Evolutionary conservation across 306 rosid species (phyloP), one percentile per base, ranked within the genome.

Genomic region (Cucumis cinereus): DNA sequence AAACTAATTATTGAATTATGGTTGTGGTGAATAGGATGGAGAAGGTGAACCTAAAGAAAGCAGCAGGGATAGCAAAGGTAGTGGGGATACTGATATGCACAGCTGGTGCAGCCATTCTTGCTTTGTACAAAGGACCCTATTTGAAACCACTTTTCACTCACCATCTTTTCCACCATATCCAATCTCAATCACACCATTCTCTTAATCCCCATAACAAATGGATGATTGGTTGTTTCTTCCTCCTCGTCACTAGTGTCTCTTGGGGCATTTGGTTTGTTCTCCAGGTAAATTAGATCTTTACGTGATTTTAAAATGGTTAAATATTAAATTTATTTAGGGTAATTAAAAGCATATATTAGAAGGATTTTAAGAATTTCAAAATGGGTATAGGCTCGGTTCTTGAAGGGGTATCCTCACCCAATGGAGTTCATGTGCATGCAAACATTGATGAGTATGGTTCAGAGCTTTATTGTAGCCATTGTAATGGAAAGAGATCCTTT

Each of bases 371-470:
- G 4, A 3, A 30, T 2, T 30, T 30, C 1, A 45, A 45, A 45
- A 45, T 45, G 8, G 13, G 15, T 33, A 24, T 83, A 93, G 98
- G 88, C 81, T 47, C 76, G 79, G 70, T 81, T 91, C 6, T 41
- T 91, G 69, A 93, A 91, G 77, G 82, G 50, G 28, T 93, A 86
- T 62, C 98, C 93, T 53, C 85, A 94, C 69, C 88, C 88, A 87
- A 83, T 93, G 78, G 89, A 88, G 13, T 84, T 93, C 38, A 91
- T 94, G 56, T 82, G 90, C 56, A 89, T 87, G 45, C 98, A 89
- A 64, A 87, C 96, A 35, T 78, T 79, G 73, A 80, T 85, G 23
- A 93, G 96, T 49, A 82, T 90, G 60, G 79, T 86, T 81, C 97
- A 93, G 76, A 74, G 92, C 2, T 85, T 93, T 26, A 85, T 38